These are phyloP conservation scores for Rubus idaeus DNA, from an alignment of 306 rosid species.

Conservation along the genomic window DNA sequence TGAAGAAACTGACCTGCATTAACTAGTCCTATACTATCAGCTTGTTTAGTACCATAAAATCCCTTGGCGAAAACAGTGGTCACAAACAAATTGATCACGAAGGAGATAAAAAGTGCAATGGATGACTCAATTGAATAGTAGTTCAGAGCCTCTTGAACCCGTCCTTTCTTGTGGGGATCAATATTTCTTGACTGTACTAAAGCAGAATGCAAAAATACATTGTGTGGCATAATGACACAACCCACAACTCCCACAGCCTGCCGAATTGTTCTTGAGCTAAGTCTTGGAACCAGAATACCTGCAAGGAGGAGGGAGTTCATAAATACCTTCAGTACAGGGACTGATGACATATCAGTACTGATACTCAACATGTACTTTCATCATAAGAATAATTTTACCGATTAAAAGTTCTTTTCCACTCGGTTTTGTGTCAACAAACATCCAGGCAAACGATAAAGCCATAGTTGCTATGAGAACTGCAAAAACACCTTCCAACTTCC, in stretches of 20 bases:
- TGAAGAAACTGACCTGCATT: conserved; percentile 86
- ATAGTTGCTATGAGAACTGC: conserved; percentile 73
- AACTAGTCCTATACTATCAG: conserved; percentile 68
- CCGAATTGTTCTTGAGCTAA: conserved; percentile 75
- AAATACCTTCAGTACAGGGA: conserved; percentile 23
- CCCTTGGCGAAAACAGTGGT: conserved; percentile 84
- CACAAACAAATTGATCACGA: conserved; percentile 75
- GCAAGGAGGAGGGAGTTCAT: conserved; percentile 24
- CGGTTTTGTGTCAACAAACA: conserved; percentile 80
- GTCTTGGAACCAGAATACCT: conserved; percentile 83
- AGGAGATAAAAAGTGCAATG: conserved; percentile 64
- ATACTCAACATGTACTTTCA: not conserved
- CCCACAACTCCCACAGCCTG: conserved; percentile 96
- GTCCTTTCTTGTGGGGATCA: conserved; percentile 61
- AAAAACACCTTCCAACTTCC: conserved; percentile 91
- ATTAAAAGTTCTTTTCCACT: conserved; percentile 63
- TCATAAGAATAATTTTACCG: conserved; percentile 40
- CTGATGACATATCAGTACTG: not conserved
- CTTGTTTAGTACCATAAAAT: conserved; percentile 66
- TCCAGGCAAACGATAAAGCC: conserved; percentile 89
- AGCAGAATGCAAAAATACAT: conserved; percentile 87
- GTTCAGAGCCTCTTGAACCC: conserved; percentile 84
- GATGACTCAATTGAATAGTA: conserved; percentile 80
- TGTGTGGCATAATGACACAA: conserved; percentile 92
- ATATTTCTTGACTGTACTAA: conserved; percentile 80